A percentile compares a stretch with the other conserved stretches of the same genome.
Evolutionary conservation across 768 basidiomycete species (phyloP).

Genomic region (Gymnopilus junonius): DNA sequence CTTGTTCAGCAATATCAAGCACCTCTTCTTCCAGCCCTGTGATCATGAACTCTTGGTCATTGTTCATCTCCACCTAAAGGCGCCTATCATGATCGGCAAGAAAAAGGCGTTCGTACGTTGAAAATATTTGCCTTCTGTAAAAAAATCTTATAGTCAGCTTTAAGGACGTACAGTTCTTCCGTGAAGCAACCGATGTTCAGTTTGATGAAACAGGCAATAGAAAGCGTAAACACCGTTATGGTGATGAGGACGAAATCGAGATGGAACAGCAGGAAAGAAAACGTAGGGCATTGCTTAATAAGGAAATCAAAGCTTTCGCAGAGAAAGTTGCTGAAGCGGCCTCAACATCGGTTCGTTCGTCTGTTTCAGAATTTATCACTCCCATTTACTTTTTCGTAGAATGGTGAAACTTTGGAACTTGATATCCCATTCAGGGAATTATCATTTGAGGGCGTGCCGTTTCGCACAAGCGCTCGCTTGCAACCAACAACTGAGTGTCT

Average conservation of each 20-base stretch:
- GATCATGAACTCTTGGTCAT: conserved; percentile 95
- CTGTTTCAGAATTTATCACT: not conserved
- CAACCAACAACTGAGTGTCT: conserved; percentile 98
- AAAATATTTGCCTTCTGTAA: not conserved
- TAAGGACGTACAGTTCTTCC: conserved; percentile 97
- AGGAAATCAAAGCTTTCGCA: conserved; percentile 92
- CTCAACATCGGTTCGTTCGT: conserved; percentile 64
- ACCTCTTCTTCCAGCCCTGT: conserved; percentile 98
- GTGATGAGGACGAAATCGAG: conserved; percentile 99
- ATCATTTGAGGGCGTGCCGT: conserved; percentile 96
- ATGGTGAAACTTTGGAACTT: conserved; percentile 86
- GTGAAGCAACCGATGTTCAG: conserved; percentile 95
- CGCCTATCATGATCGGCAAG: conserved; percentile 98
- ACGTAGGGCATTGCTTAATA: conserved; percentile 87
- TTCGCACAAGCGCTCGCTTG: conserved; percentile 91
- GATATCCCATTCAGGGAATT: conserved; percentile 98
- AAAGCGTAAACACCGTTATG: conserved; percentile 95
- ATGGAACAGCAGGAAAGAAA: conserved; percentile 97
- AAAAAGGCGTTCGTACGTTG: conserved; percentile 88
- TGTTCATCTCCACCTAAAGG: conserved; percentile 89
- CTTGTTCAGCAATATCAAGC: conserved; percentile 96
- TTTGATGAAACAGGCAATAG: conserved; percentile 99
- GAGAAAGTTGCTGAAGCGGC: conserved; percentile 90
- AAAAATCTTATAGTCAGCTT: not conserved
- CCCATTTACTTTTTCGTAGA: conserved; percentile 28